Conservation (phyloP, 192 early-diverging fungal species). For the Coemansia reversa region DNA sequence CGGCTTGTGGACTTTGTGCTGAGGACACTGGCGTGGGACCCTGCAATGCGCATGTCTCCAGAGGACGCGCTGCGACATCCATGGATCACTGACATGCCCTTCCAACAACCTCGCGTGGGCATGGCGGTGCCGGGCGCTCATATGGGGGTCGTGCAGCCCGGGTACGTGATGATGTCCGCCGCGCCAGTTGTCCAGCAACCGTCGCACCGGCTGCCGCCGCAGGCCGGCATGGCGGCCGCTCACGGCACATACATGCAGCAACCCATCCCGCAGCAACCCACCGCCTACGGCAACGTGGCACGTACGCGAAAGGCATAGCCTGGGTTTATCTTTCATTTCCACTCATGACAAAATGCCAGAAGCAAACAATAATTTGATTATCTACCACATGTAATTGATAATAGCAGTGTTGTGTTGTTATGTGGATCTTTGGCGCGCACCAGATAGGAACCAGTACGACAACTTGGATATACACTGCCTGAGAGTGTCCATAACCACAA, state of each 20-base stretch:
- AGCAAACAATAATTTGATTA: not conserved
- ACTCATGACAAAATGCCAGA: not conserved
- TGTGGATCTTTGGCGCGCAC: no score
- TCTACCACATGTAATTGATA: no score
- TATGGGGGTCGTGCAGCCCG: constrained; percentile 34
- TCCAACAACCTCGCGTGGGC: constrained; percentile 23
- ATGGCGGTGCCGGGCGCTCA: constrained; percentile 18
- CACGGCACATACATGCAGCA: constrained; percentile 23
- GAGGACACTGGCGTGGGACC: constrained; percentile 86
- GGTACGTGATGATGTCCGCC: constrained; percentile 40
- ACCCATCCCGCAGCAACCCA: constrained; percentile 26
- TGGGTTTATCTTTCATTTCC: not conserved
- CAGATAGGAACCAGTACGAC: no score
- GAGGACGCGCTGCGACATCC: constrained; percentile 81
- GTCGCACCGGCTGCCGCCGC: constrained; percentile 16
- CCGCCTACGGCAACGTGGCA: constrained; percentile 40
- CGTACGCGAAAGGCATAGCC: constrained; percentile 40
- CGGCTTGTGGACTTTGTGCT: constrained; percentile 85
- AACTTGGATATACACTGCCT: no score
- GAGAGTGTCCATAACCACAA: no score
- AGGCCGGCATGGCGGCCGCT: constrained; percentile 13
- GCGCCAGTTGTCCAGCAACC: constrained; percentile 21
- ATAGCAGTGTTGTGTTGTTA: no score
- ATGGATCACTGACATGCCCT: constrained; percentile 69
- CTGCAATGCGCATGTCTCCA: constrained; percentile 82